phyloP scores from a whole-genome alignment of 495 filamentous ascomycete species.

The Lasiosphaeria ovina region DNA sequence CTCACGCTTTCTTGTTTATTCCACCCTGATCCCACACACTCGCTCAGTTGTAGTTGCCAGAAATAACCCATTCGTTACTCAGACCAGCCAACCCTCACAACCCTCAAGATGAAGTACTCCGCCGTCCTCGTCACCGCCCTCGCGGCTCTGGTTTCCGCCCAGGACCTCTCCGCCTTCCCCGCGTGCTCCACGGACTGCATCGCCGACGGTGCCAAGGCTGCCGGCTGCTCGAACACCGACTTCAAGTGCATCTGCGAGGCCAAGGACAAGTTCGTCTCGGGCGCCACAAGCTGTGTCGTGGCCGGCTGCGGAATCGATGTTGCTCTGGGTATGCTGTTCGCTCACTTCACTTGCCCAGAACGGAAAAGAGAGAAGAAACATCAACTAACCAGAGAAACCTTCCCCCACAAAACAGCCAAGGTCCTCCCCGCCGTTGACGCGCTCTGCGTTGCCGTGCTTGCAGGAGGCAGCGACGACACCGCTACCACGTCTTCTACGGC shows the following conservation, averaged over 20 bases:
- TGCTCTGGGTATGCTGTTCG: conserved; percentile 28
- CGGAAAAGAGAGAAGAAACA: background rate
- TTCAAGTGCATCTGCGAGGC: conserved; percentile 45
- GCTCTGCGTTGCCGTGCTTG: conserved; percentile 35
- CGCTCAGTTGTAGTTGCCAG: background rate
- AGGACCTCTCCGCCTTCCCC: conserved; percentile 39
- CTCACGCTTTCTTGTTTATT: background rate
- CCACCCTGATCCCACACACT: background rate
- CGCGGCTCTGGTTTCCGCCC: conserved; percentile 35
- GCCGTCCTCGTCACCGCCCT: conserved; percentile 35
- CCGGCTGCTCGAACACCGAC: conserved; percentile 37
- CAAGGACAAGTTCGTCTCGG: conserved; percentile 27
- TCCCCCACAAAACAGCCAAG: conserved; percentile 20
- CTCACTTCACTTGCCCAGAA: background rate
- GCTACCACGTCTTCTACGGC: conserved; percentile 13
- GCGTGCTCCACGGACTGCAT: conserved; percentile 43
- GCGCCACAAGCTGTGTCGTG: conserved; percentile 40
- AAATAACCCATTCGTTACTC: background rate
- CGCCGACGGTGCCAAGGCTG: conserved; percentile 25
- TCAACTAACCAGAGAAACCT: conserved; percentile 1
- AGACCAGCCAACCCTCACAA: background rate
- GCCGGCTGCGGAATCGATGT: conserved; percentile 31
- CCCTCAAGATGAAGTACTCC: conserved; percentile 41
- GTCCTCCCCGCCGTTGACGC: conserved; percentile 38
- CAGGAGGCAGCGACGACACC: conserved; percentile 9